Conservation (phyloP, 306 rosid genomes). For the Hippophae gyantsensis region DNA sequence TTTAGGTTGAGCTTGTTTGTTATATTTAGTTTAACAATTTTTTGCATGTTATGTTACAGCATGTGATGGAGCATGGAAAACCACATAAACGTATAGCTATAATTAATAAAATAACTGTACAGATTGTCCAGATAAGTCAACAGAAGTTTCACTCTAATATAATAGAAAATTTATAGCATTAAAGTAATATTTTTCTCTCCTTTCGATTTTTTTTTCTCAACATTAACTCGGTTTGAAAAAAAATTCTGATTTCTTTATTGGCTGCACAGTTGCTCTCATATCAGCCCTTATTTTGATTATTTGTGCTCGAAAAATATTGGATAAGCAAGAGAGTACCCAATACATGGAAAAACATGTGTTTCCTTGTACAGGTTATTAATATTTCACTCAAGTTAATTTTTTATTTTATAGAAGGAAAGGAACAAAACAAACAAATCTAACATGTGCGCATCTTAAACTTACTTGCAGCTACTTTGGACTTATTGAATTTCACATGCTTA, state of each 20-base stretch:
- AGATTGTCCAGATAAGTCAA: constrained; percentile 93
- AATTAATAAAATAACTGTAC: constrained; percentile 71
- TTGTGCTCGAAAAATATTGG: constrained; percentile 27
- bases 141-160: constrained; percentile 98
- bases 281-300: constrained; percentile 40
- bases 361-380: constrained; percentile 54
- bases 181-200: background rate
- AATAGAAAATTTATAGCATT: constrained; percentile 34
- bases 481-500: constrained; percentile 51
- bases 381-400: background rate
- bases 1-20: background rate
- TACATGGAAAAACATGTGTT: constrained; percentile 64
- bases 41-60: constrained; percentile 24
- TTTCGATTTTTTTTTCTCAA: background rate
- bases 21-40: constrained; percentile 1
- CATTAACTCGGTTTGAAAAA: constrained; percentile 2
- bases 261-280: constrained; percentile 45
- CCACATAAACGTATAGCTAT: constrained; percentile 73
- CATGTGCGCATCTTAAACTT: constrained; percentile 5
- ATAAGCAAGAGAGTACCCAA: constrained; percentile 14
- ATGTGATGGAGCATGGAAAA: constrained; percentile 90
- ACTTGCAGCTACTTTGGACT: constrained; percentile 57
- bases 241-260: constrained; percentile 50
- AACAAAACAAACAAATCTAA: background rate
- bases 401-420: no score